Evolutionary conservation across 306 rosid species (phyloP).

Genomic region (Cucurbita ficifolia): DNA sequence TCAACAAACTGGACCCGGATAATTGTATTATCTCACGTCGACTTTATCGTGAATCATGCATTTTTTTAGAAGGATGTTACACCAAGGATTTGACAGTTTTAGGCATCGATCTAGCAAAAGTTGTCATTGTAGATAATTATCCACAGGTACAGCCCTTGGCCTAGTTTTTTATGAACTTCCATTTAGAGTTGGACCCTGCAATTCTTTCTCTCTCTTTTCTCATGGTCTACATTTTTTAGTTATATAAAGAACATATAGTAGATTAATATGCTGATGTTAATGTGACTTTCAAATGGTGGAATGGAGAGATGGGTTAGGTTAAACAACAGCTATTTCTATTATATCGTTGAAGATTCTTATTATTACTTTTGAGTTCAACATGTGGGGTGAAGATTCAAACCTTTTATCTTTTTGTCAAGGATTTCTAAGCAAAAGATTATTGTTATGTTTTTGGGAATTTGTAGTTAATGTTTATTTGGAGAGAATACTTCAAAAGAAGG

Average conservation of each 20-base stretch:
- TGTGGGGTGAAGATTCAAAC: not conserved
- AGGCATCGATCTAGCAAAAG: constrained; percentile 81
- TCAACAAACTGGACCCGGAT: constrained; percentile 81
- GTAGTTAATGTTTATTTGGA: not conserved
- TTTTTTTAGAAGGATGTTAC: constrained; percentile 79
- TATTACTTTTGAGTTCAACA: not conserved
- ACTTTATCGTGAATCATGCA: constrained; percentile 78
- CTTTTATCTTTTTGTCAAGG: not conserved
- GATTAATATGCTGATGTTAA: not conserved
- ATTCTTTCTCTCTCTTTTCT: not conserved
- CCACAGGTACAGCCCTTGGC: constrained; percentile 60
- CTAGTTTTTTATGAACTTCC: not conserved
- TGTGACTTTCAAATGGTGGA: not conserved
- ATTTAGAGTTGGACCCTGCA: not conserved
- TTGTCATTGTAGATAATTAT: constrained; percentile 83
- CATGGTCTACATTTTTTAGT: not conserved
- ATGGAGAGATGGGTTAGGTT: not conserved
- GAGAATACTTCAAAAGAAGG: not conserved
- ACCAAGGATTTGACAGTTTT: constrained; percentile 87
- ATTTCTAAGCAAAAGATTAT: not conserved
- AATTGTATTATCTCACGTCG: constrained; percentile 65
- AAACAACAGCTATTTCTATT: not conserved
- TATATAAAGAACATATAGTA: not conserved
- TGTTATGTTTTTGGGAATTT: not conserved
- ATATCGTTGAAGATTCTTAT: not conserved